Evolutionary conservation across 2,329 filamentous ascomycete species (phyloP), one percentile per base, ranked within the genome.

Genomic region (Elsinoe fawcettii): DNA sequence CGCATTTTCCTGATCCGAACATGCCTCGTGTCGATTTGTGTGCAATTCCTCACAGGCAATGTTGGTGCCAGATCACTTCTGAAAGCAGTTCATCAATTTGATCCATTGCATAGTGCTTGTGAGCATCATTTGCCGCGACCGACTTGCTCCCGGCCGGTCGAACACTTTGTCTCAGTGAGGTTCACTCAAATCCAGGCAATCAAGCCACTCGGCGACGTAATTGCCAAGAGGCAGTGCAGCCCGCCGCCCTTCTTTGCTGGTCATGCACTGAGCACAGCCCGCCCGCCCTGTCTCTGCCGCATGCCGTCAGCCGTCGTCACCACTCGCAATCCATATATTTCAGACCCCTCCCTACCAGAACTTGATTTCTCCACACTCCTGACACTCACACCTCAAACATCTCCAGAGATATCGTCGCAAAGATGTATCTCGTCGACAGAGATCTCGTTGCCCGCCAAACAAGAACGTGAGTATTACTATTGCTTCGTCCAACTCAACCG

Each of bases 181-280:
- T 49, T 30, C 20, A 30, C 44, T 49, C 16, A 20, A 30, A 51
- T 9, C n/a, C 12, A 51, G 27, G 18, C 49, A 25, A 53, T 53
- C 49, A 53, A 53, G 49, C 49, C 49, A 53, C 49, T 53, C 30
- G 49, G 27, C 49, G 49, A 53, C 49, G 49, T 53, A 53, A 53
- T 53, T 20, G 47, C 47, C 47, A 51, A 51, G 47, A 32, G 47
- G 47, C 47, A 37, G 49, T 53, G 32, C 49, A 39, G 34, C 46
- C 46, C 46, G 46, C 46, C 27, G 46, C 46, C 46, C 7, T 5
- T 32, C n/a, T 12, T 16, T 30, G 32, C 30, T 8, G 47, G 39
- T 43, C 39, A 43, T 43, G n/a, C 39, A 43, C 39, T 25, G 32
- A 36, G 49, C 49, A 53, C 49, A 39, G 49, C 49, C 49, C 49